Base-by-base conservation (phyloP, 495 filamentous ascomycete genomes). In the Aspergillus campestris region DNA sequence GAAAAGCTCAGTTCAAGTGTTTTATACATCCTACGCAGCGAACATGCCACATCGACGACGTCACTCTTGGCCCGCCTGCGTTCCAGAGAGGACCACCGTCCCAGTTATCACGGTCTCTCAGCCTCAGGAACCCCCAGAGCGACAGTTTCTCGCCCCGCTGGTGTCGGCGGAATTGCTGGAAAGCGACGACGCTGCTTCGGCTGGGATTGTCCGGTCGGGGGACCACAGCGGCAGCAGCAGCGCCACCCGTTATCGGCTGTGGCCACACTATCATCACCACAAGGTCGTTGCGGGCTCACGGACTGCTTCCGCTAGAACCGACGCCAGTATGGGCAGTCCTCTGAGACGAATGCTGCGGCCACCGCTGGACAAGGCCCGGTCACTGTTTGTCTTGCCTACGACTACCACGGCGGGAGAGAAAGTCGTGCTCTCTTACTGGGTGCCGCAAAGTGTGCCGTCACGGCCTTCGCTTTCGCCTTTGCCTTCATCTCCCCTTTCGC, bases 61-160 rank as follows among this genome's bases (percentile, higher is more conserved):
- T 43, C 65, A 70, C 40, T 64, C 65, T 36, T 70, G 66, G 66
- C 66, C 66, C 6, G 61, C 66, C 48, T 65, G 65, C 44, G 59
- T 60, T 39, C 57, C 62, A 10, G 48, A 35, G 12, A 30, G 32
- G n/a, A 49, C 37, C 27, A 49, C 46, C 31, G 18, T 50, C 24
- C 44, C 49, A 2, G n/a, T 49, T 7, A 42, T 55, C 30, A 48
- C 44, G 14, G 11, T 54, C 10, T 40, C 50, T 33, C 44, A 45
- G 8, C 41, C 52, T 3, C 53, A 51, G 33, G 24, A 31, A 6
- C 52, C 56, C 18, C 50, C 32, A 11, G 40, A 61, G 36, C 36
- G 46, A 39, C 56, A 59, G 31, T 50, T 49, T 15, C 31, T 48
- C 1, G 47, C 48, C 1, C 59, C 60, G 0, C 32, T 63, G 28